These are phyloP conservation scores for Biscogniauxia sp. DNA, from an alignment of 2,329 filamentous ascomycete species.

Conservation along the genomic window DNA sequence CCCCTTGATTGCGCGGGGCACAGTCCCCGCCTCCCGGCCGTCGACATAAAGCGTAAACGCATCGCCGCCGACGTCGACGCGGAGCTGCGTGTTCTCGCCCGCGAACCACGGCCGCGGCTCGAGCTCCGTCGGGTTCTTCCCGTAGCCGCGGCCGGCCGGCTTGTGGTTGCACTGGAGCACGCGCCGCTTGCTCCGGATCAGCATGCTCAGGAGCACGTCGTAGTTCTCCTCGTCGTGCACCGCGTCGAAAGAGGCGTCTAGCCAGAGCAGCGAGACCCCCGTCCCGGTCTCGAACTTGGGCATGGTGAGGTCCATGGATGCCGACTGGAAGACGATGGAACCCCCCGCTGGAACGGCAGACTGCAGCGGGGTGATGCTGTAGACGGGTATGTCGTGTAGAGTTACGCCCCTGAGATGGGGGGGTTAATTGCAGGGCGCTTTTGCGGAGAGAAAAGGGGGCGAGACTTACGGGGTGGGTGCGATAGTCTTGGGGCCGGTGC, in stretches of 20 bases:
- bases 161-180: conserved; percentile 15
- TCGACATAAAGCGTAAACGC: conserved; percentile 12
- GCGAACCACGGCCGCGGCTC: conserved; percentile 14
- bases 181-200: conserved; percentile 10
- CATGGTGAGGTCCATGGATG: conserved; percentile 9
- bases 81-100: conserved; percentile 6
- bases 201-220: conserved; percentile 13
- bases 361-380: conserved; percentile 13
- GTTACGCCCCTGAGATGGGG: conserved; percentile 6
- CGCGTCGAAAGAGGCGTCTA: conserved; percentile 2
- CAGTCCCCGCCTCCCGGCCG: conserved; percentile 2
- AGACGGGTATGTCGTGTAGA: conserved; percentile 10
- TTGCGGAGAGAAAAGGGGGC: neutral
- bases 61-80: conserved; percentile 10
- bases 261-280: conserved; percentile 13
- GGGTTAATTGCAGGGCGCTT: neutral
- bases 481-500: conserved; percentile 1
- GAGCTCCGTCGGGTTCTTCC: conserved; percentile 7
- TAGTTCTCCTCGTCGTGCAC: conserved; percentile 14
- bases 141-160: conserved; percentile 10
- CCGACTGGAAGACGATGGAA: conserved; percentile 13
- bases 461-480: conserved; percentile 1
- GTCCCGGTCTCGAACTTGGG: conserved; percentile 9
- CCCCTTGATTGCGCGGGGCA: conserved; percentile 9
- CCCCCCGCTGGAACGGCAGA: conserved; percentile 7